Conservation (phyloP, 2,329 filamentous ascomycete genomes). For the Cercospora sojina region DNA sequence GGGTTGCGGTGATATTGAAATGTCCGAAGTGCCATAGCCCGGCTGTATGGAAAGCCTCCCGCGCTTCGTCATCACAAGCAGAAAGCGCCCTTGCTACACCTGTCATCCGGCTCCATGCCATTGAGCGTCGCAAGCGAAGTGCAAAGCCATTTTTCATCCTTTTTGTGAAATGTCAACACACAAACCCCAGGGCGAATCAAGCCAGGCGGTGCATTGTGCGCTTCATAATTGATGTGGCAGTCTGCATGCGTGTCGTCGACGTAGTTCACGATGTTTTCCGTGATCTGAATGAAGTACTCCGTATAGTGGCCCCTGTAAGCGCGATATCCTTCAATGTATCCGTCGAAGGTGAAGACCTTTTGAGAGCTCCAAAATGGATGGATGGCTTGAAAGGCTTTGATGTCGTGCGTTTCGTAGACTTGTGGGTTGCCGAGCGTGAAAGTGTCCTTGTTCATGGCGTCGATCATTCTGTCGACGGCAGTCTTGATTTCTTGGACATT, state of each 20-base stretch:
- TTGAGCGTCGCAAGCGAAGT: constrained; percentile 1
- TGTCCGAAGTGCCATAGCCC: background rate
- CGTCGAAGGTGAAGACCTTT: background rate
- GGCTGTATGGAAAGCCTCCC: background rate
- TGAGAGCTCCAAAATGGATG: background rate
- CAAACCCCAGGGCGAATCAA: background rate
- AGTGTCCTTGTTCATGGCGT: constrained; percentile 6
- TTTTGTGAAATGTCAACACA: constrained; percentile 1
- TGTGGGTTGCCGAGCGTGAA: constrained; percentile 9
- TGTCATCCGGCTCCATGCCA: constrained; percentile 4
- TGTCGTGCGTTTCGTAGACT: constrained; percentile 3
- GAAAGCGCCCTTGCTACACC: background rate
- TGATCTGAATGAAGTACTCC: background rate
- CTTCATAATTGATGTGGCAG: background rate
- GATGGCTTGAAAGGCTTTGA: background rate
- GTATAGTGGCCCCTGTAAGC: background rate
- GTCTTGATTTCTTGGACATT: background rate
- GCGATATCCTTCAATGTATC: background rate
- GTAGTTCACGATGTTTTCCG: background rate
- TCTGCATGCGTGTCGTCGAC: constrained; percentile 7
- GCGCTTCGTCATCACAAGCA: background rate
- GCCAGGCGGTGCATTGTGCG: background rate
- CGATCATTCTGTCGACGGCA: background rate
- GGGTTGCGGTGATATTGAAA: background rate
- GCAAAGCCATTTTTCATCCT: constrained; percentile 2